These are phyloP conservation scores for Spathaspora sp. DNA, from an alignment of 805 yeast species.

Conservation along the genomic window DNA sequence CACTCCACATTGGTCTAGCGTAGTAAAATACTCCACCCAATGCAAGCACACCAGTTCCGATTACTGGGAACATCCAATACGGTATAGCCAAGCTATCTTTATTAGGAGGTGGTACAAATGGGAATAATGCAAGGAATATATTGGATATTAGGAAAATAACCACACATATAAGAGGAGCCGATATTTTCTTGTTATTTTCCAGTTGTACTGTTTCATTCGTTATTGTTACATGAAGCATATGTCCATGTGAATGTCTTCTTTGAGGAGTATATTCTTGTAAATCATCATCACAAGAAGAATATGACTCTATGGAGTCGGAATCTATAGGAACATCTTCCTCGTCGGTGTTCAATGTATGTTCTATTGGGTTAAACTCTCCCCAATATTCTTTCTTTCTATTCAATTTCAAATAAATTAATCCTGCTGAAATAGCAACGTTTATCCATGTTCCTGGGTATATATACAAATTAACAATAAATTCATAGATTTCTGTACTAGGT, in stretches of 20 bases:
- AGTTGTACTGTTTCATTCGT: conserved; percentile 1
- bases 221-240: conserved; percentile 11
- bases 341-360: neutral
- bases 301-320: neutral
- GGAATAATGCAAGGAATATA: conserved; percentile 49
- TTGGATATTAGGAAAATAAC: conserved; percentile 42
- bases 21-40: conserved; percentile 35
- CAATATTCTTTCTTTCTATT: conserved; percentile 36
- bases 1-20: conserved; percentile 6
- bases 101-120: conserved; percentile 53
- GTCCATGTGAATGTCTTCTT: conserved; percentile 3
- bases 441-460: conserved; percentile 65
- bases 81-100: conserved; percentile 35
- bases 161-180: conserved; percentile 28
- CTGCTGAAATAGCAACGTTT: conserved; percentile 48
- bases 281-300: conserved; percentile 6
- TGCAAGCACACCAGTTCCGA: conserved; percentile 44
- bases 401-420: conserved; percentile 49
- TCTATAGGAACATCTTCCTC: neutral
- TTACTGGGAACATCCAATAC: conserved; percentile 55
- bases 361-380: conserved; percentile 25
- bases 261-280: conserved; percentile 2
- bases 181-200: conserved; percentile 2
- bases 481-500: conserved; percentile 62
- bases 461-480: conserved; percentile 58